Conservation (phyloP, 164 flowering plant genomes). For the Chloranthus sessilifolius region DNA sequence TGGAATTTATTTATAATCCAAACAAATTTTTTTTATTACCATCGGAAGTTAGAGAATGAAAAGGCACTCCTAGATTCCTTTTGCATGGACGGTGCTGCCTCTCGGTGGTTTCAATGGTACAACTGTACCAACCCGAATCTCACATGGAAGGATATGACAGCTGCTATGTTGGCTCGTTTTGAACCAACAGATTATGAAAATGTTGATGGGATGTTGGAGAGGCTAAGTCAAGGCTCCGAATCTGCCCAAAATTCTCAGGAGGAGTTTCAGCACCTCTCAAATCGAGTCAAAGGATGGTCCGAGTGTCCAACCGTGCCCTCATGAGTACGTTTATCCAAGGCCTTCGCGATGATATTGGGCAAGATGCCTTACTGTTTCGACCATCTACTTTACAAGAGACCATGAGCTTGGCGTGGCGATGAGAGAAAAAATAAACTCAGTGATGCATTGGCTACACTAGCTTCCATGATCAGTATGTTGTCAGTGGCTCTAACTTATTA, state of each 20-base stretch:
- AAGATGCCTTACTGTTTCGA: neutral
- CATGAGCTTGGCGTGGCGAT: neutral
- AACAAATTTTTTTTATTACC: too few species aligned
- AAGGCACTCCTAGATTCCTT: too few species aligned
- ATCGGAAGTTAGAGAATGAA: too few species aligned
- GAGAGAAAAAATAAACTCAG: neutral
- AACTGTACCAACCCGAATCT: neutral
- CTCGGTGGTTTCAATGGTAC: conserved; percentile 6
- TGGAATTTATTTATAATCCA: too few species aligned
- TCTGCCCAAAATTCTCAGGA: neutral
- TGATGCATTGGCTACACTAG: neutral
- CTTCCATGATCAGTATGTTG: neutral
- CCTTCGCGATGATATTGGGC: neutral
- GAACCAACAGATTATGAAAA: conserved; percentile 2
- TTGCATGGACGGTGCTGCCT: too few species aligned
- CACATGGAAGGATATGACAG: neutral
- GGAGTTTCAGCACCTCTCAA: neutral
- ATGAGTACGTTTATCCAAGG: conserved; percentile 2
- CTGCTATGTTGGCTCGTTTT: neutral
- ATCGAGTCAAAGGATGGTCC: too few species aligned
- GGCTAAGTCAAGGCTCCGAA: neutral
- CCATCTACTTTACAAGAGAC: neutral
- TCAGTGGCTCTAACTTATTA: too few species aligned
- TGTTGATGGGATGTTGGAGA: neutral
- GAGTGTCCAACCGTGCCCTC: neutral